Conservation (phyloP, 2,329 filamentous ascomycete species). For the Daldinia eschscholtzii region DNA sequence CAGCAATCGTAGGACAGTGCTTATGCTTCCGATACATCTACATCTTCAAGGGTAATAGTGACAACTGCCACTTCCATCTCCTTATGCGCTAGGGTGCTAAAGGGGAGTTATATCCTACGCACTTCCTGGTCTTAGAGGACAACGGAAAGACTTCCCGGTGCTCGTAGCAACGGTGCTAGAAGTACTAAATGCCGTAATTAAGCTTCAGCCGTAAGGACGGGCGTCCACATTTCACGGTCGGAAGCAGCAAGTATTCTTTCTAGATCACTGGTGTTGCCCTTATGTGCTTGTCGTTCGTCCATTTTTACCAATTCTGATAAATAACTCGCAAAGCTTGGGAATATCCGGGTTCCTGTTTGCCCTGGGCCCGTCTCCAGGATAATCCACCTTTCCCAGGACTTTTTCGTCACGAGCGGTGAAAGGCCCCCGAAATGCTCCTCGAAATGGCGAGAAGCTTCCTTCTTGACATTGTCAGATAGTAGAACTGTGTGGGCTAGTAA, state of each 20-base stretch:
- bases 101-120: neutral
- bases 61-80: neutral
- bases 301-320: neutral
- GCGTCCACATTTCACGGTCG: slow-evolving; percentile 1
- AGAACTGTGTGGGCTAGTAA: neutral
- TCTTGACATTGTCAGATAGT: neutral
- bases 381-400: slow-evolving; percentile 13
- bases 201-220: neutral
- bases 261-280: neutral
- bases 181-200: neutral
- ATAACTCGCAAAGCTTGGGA: slow-evolving; percentile 16
- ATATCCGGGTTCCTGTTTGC: neutral
- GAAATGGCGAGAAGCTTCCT: neutral
- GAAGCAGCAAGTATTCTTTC: neutral
- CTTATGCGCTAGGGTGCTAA: neutral
- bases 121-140: neutral
- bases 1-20: no score
- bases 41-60: neutral
- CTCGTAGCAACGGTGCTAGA: neutral
- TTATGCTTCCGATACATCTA: no score
- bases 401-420: slow-evolving; percentile 2
- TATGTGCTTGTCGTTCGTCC: neutral
- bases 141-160: neutral
- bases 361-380: neutral
- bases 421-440: neutral